These are phyloP conservation scores for Dactylis glomerata DNA, from an alignment of 176 grass and related monocot genomes.

Conservation along the genomic window DNA sequence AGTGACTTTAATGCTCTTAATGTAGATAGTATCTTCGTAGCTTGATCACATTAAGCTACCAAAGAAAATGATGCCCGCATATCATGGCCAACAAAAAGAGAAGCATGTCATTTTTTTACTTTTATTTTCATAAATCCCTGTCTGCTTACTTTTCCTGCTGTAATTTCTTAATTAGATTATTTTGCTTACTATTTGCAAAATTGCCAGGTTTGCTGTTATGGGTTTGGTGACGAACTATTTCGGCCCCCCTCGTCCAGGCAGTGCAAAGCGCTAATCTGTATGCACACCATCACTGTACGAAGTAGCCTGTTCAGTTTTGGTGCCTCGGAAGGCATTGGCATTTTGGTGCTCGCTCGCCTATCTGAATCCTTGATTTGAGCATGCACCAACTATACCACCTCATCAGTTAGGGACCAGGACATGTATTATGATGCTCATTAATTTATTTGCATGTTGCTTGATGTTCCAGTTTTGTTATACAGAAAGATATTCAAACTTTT, in stretches of 20 bases:
- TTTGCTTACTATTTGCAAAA: neutral
- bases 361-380: neutral
- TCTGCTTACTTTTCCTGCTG: neutral
- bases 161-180: neutral
- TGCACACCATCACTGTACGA: neutral
- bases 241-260: conserved; percentile 61
- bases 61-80: neutral
- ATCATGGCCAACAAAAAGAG: neutral
- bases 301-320: neutral
- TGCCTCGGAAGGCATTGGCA: neutral
- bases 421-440: conserved; percentile 4
- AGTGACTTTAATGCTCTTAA: neutral
- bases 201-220: conserved; percentile 92
- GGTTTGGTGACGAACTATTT: conserved; percentile 93
- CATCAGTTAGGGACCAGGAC: neutral
- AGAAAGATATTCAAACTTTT: neutral
- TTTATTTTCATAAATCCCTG: neutral
- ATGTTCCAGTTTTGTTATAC: neutral
- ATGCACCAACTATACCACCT: neutral
- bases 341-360: neutral
- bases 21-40: neutral
- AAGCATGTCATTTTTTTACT: neutral
- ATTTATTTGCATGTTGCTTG: conserved; percentile 3
- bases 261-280: conserved; percentile 42
- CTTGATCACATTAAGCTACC: neutral